phyloP scores from a whole-genome alignment of 2,329 filamentous ascomycete genomes.

The Colletotrichum somersetense region DNA sequence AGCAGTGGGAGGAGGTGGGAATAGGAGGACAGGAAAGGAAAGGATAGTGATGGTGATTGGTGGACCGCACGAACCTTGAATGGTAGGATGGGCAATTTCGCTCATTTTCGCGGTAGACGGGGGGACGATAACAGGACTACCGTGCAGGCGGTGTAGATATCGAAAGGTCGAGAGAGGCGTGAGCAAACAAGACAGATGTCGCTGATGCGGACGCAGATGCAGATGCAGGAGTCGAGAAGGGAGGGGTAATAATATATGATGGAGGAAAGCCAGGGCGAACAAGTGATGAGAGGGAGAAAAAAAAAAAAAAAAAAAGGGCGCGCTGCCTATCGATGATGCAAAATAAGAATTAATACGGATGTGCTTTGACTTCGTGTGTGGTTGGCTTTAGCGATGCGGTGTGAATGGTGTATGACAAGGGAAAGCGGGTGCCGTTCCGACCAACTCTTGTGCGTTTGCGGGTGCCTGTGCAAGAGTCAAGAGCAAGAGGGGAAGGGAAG shows the following conservation, averaged over 20 bases:
- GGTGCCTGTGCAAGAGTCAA: neutral
- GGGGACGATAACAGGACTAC: conserved; percentile 27
- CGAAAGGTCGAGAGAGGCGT: conserved; percentile 34
- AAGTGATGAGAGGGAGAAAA: neutral
- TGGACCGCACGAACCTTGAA: conserved; percentile 63
- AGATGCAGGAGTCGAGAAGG: conserved; percentile 14
- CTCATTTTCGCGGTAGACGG: conserved; percentile 56
- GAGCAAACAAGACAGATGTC: conserved; percentile 12
- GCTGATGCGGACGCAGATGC: conserved; percentile 10
- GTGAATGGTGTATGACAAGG: conserved; percentile 4
- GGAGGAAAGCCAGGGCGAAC: conserved; percentile 29
- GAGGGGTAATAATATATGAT: conserved; percentile 35
- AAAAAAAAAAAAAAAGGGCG: neutral
- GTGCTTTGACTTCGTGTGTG: conserved; percentile 18
- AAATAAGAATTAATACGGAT: neutral
- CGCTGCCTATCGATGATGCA: neutral
- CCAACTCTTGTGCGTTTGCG: neutral
- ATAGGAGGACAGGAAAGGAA: neutral
- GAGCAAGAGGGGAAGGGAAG: too few relatives aligned
- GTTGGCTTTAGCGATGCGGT: conserved; percentile 14
- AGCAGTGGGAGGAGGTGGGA: neutral
- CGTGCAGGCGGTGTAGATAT: conserved; percentile 19
- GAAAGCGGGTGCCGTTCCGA: neutral
- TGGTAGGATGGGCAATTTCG: conserved; percentile 69
- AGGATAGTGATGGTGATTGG: neutral